phyloP scores from a whole-genome alignment of 1,284 basidiomycete species.

The Ustilago cynodontis region DNA sequence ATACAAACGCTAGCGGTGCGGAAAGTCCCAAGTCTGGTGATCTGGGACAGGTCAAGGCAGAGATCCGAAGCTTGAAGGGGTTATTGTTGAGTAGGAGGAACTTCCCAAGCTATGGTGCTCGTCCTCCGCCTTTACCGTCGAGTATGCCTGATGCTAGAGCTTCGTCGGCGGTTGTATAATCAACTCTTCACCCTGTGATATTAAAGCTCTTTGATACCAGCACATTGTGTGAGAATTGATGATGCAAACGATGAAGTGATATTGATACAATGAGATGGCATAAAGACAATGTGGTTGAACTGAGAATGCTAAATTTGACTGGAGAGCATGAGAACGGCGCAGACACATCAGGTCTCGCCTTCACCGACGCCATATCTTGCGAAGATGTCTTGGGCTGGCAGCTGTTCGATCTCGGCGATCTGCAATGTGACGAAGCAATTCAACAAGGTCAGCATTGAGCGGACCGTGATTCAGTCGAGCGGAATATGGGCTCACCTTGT shows the following conservation, averaged over 20 bases:
- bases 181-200: background rate
- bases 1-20: slow-evolving; percentile 10
- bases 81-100: slow-evolving; percentile 62
- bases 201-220: background rate
- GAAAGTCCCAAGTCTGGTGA: slow-evolving; percentile 43
- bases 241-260: background rate
- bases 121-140: slow-evolving; percentile 42
- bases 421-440: background rate
- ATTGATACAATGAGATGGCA: background rate
- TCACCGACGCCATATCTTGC: slow-evolving; percentile 33
- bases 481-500: slow-evolving; percentile 26
- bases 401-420: slow-evolving; percentile 48
- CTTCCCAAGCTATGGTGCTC: slow-evolving; percentile 51
- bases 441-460: background rate
- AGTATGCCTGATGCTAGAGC: slow-evolving; percentile 9
- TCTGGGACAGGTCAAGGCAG: slow-evolving; percentile 65
- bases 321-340: background rate
- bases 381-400: slow-evolving; percentile 32
- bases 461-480: no score
- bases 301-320: background rate
- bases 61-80: slow-evolving; percentile 66
- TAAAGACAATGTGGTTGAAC: background rate
- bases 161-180: slow-evolving; percentile 34
- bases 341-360: slow-evolving; percentile 2
- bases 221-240: no score